Base-by-base conservation (phyloP, 129 eudicot genomes). In the Escallonia herrerae region DNA sequence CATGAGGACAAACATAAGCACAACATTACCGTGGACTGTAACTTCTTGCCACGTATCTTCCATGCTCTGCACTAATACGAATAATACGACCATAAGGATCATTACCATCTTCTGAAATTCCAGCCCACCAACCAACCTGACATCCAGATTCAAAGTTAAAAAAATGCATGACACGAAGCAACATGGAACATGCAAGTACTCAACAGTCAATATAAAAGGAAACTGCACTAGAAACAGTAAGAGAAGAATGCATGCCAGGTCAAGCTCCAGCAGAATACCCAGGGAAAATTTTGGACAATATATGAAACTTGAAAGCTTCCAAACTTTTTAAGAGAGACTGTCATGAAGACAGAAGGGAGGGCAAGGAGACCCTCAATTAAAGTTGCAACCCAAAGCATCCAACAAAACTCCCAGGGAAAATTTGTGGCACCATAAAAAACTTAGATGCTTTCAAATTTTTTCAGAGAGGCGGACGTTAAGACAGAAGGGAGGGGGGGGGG, bases 71-170 rank as follows among this genome's bases (percentile, higher is more conserved):
- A 74, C 84, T 89, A 80, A 94, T 94, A 67, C 73, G 94, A 22
- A 94, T 89, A 51, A 94, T 85, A 61, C 79, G 80, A 60, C 99
- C 99, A 80, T 89, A 86, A 48, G 95, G 97, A 80, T 89, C 90
- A 63, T 81, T 58, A 12, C 51, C 71, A 74, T 89, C 89, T 72
- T 94, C 90, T 39, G 99, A 82, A 75, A 84, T 74, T 77, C 99
- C 99, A 73, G 94, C 86, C 99, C 99, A 94, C 99, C 99, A 94
- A 58, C 99, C 99, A 45, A 94, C 97, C 99, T 94, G 81, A 54
- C 46, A 48, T 53, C 15, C 58, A 76, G 72, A 72, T 64, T 33
- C 15, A 58, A 43, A 60, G 60, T 62, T 62, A 62, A 13, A 54
- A 6, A 15, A 66, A 50, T 67, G 56, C 56, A 39, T 9, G 15